Percentiles rank a stretch among this genome's conserved stretches.
Evolutionary conservation across 2,329 filamentous ascomycete species (phyloP).

Genomic region (Dichotomopilus funicola): DNA sequence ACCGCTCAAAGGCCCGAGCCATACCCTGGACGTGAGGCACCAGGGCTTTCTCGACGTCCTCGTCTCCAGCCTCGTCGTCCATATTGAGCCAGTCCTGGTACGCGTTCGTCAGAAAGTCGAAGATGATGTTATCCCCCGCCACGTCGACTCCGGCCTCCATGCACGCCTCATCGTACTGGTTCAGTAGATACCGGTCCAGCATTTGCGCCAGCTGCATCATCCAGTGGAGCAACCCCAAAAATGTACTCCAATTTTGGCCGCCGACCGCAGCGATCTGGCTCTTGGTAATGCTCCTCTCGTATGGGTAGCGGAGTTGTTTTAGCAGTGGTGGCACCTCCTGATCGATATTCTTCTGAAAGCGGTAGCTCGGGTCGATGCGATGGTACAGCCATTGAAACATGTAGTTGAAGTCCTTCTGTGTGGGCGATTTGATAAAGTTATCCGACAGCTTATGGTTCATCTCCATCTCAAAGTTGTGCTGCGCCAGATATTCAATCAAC

Average conservation of each 20-base stretch:
- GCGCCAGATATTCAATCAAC: conserved; percentile 81
- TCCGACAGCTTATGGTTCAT: conserved; percentile 91
- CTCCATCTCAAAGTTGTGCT: conserved; percentile 95
- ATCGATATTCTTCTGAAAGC: conserved; percentile 91
- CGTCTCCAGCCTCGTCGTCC: conserved; percentile 80
- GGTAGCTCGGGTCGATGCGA: conserved; percentile 87
- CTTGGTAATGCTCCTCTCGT: conserved; percentile 92
- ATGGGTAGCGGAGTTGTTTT: conserved; percentile 91
- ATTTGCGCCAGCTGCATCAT: conserved; percentile 97
- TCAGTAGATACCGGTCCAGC: conserved; percentile 73
- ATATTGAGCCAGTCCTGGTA: conserved; percentile 93
- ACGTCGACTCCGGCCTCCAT: conserved; percentile 83
- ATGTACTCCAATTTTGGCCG: conserved; percentile 94
- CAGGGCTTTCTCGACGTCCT: conserved; percentile 72
- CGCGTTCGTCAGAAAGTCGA: conserved; percentile 80
- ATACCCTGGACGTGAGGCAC: conserved; percentile 81
- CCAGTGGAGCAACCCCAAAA: conserved; percentile 91
- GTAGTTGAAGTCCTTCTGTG: conserved; percentile 94
- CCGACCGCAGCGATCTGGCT: conserved; percentile 92
- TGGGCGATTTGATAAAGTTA: conserved; percentile 88
- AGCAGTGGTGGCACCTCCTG: conserved; percentile 88
- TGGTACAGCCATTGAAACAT: conserved; percentile 99
- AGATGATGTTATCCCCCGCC: conserved; percentile 84
- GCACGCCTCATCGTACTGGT: conserved; percentile 85
- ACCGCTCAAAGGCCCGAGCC: conserved; percentile 77